Evolutionary conservation across 2,329 filamentous ascomycete species (phyloP).

Genomic region (Ampelomyces quisqualis): DNA sequence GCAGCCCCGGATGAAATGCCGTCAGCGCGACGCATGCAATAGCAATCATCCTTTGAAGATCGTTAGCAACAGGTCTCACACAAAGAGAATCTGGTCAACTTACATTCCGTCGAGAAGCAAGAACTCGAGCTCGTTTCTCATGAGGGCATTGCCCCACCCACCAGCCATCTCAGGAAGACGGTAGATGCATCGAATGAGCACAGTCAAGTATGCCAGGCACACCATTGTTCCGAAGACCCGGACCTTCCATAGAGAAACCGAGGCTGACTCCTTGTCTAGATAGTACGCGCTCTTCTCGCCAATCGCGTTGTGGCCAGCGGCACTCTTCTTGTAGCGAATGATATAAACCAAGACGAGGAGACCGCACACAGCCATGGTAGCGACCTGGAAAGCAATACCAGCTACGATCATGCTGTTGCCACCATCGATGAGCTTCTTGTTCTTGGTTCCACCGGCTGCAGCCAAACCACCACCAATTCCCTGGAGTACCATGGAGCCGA

Average conservation of each 20-base stretch:
- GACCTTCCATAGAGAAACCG: slow-evolving; percentile 16
- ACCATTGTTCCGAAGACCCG: slow-evolving; percentile 32
- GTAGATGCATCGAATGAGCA: slow-evolving; percentile 51
- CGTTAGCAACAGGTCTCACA: slow-evolving; percentile 2
- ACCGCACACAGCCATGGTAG: slow-evolving; percentile 52
- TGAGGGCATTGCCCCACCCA: slow-evolving; percentile 48
- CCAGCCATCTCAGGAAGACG: slow-evolving; percentile 50
- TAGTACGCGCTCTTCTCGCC: slow-evolving; percentile 29
- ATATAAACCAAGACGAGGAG: slow-evolving; percentile 40
- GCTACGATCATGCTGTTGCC: slow-evolving; percentile 59
- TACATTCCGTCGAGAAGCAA: slow-evolving; percentile 51
- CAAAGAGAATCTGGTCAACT: slow-evolving; percentile 3
- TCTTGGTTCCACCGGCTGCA: slow-evolving; percentile 38
- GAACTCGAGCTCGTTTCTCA: slow-evolving; percentile 50
- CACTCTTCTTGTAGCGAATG: slow-evolving; percentile 24
- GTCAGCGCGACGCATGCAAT: slow-evolving; percentile 29
- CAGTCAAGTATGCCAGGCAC: slow-evolving; percentile 44
- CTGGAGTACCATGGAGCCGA: slow-evolving; percentile 57
- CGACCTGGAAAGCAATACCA: slow-evolving; percentile 58
- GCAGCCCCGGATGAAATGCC: slow-evolving; percentile 29
- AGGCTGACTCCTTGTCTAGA: slow-evolving; percentile 24
- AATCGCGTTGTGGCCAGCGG: slow-evolving; percentile 3
- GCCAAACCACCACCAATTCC: slow-evolving; percentile 58
- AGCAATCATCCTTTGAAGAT: slow-evolving; percentile 25
- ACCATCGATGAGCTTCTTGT: slow-evolving; percentile 37